Base-by-base conservation (phyloP, 1,139 yeast genomes). In the Petasospora fabianii region DNA sequence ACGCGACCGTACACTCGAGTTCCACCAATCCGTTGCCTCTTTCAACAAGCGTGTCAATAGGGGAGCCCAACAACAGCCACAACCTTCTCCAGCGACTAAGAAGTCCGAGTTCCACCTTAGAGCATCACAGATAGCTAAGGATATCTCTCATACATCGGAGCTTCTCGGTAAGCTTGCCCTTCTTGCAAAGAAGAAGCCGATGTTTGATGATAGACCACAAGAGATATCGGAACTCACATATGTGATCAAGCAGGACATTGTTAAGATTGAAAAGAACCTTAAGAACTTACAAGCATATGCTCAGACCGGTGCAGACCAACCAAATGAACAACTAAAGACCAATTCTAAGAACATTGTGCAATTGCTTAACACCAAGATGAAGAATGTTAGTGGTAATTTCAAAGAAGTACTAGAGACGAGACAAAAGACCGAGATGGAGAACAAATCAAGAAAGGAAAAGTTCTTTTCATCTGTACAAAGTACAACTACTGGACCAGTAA, bases 211-310 rank as follows among this genome's bases (percentile, higher is more conserved):
- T 61, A 81, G 84, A 51, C 97, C 98, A 1, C 81, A 85, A 22
- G 98, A 92, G 59, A 86, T 94, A 46, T 86, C 92, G 15, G 97
- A 92, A 60, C 69, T 94, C 50, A 88, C 98, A 1, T 86, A 84
- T 57, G 84, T 92, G 35, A 88, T 92, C 56, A 94, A 92, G 58
- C 96, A 92, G 60, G 95, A 88, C 59, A 86, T 94, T 31, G 84
- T 90, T 59, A 77, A 81, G 51, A 80, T 94, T 43, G 96, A 88
- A 57, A 83, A 84, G 53, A 77, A 75, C 49, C 71, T 92, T 50
- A 82, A 82, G 50, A 76, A 73, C 35, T 66, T 87, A 41, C 87
- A 83, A 57, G 65, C 65, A 47, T 74, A 66, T 53, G 68, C 71
- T 36, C 71, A 69, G 44, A 55, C 63, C 1, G 79, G 75, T 28